Evolutionary conservation across 257 asterid genomes (phyloP), one percentile per base, ranked within the genome.

Genomic region (Capsicum baccatum): DNA sequence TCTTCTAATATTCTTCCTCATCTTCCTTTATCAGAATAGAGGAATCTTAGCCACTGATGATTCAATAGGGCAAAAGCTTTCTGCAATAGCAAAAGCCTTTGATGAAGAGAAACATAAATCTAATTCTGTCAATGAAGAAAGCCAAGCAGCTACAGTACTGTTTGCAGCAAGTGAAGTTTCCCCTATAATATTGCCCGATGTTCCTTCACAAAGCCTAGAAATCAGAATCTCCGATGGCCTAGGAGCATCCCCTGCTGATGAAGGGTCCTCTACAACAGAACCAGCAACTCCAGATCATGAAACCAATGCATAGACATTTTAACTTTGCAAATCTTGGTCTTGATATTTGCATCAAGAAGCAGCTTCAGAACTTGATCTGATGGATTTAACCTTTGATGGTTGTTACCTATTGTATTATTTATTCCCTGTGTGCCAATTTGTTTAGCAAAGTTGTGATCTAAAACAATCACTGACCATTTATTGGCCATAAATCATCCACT

Each of bases 1-100:
- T 54, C 91, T 90, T 14, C 59, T 76, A 48, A 82, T 88, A 86
- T 92, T 80, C 88, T 39, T 89, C 55, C 54, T 85, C 44, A 62
- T n/a, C 48, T 90, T 90, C 87, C 68, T 89, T 39, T 78, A 87
- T 52, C 89, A 89, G 80, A 88, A 89, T 39, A 85, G 83, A 42
- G 55, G 13, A 1, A 37, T 90, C 66, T 35, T 90, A 10, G 62
- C 83, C 26, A 86, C 89, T 37, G 83, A 83, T 79, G 83, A 83
- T 76, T 79, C 91, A n/a, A 63, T 85, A 86, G 59, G 68, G 79
- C 85, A 84, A 70, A 92, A 89, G 79, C 83, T 92, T 33, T 11
- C n/a, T 5, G 85, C 80, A 8, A 85, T 92, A 33, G 89, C 87
- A 5, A 87, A 70, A 79, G 69, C 37, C 86, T 92, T 90, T 47